A percentile compares a stretch with the other conserved stretches of the same genome.
Conservation (phyloP, 306 rosid genomes). For the Prinsepia uniflora region DNA sequence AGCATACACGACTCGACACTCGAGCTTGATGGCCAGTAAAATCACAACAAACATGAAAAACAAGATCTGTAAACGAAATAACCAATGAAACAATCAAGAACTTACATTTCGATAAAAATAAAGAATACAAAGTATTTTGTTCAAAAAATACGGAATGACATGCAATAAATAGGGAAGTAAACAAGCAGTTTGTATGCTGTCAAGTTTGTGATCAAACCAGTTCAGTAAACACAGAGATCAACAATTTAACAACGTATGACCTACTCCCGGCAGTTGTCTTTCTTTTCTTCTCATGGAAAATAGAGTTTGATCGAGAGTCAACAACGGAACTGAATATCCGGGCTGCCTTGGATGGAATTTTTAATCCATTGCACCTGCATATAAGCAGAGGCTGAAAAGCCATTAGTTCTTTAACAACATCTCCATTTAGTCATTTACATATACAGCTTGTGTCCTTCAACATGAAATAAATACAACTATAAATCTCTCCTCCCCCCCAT, state of each 20-base stretch:
- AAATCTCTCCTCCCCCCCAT: slow-evolving; percentile 76
- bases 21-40: too few species aligned
- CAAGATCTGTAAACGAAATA: too few species aligned
- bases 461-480: not conserved
- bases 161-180: not conserved
- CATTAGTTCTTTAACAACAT: not conserved
- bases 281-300: slow-evolving; percentile 47
- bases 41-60: too few species aligned
- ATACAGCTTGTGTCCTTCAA: not conserved
- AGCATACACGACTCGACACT: too few species aligned
- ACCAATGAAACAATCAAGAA: not conserved
- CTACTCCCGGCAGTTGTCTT: not conserved
- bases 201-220: not conserved
- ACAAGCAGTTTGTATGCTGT: not conserved
- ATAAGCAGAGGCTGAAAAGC: slow-evolving; percentile 8
- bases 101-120: not conserved
- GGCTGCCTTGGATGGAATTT: slow-evolving; percentile 87
- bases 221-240: not conserved
- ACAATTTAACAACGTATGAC: not conserved
- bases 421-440: not conserved
- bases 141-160: not conserved
- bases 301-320: slow-evolving; percentile 64
- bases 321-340: slow-evolving; percentile 83
- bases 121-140: not conserved
- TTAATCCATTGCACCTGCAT: slow-evolving; percentile 80